phyloP scores from a whole-genome alignment of 139 green algal species.

The Micromonas commoda region DNA sequence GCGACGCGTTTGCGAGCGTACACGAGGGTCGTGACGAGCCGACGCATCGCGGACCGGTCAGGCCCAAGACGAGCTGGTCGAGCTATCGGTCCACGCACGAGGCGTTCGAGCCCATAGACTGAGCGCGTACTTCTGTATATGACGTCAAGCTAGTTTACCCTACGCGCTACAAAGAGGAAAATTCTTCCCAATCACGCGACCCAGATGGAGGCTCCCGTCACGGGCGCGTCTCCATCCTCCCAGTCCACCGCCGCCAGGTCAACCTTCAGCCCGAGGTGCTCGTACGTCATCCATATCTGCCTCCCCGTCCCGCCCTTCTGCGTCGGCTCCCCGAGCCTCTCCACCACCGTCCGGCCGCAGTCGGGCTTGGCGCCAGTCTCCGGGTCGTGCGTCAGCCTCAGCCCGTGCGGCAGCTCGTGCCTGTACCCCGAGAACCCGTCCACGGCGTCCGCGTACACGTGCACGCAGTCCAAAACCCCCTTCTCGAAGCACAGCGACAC shows the following conservation, averaged over 20 bases:
- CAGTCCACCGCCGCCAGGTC: not conserved
- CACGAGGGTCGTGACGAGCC: no score
- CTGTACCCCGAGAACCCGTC: not conserved
- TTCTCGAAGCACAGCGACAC: not conserved
- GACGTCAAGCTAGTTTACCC: no score
- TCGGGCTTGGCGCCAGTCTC: not conserved
- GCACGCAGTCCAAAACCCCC: conserved; percentile 1
- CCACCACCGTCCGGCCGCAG: not conserved
- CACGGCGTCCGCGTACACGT: conserved; percentile 1
- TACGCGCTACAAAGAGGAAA: no score
- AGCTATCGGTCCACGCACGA: no score
- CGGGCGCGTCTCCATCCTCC: not conserved
- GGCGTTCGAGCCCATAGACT: no score
- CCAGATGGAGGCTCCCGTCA: not conserved
- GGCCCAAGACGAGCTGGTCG: no score
- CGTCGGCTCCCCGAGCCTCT: not conserved
- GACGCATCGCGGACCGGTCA: no score
- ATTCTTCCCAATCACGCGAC: not conserved
- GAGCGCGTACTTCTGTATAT: no score
- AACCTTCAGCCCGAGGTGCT: conserved; percentile 6
- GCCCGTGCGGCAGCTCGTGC: not conserved
- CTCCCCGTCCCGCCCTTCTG: conserved; percentile 6
- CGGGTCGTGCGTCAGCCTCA: not conserved
- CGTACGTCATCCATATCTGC: conserved; percentile 12
- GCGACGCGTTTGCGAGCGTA: no score